A percentile compares a stretch with the other conserved stretches of the same genome.
Conservation (phyloP, 1,139 yeast species). For the Blastobotrys elegans region DNA sequence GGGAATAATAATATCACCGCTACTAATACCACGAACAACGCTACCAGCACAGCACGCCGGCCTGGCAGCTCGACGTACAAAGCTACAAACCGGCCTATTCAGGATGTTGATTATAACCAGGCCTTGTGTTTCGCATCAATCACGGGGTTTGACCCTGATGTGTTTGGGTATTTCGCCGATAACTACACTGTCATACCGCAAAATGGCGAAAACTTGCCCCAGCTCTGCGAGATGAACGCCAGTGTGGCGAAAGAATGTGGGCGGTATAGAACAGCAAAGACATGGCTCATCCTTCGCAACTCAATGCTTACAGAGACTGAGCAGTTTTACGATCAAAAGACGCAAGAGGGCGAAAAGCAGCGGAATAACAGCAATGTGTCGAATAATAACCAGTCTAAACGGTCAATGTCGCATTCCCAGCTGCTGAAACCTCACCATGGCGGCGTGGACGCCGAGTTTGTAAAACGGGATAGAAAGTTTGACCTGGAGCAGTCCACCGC, state of each 20-base stretch:
- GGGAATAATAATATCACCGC: background rate
- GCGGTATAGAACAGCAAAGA: conserved; percentile 55
- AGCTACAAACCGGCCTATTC: conserved; percentile 13
- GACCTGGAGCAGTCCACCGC: background rate
- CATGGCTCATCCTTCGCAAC: conserved; percentile 63
- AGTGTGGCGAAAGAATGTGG: conserved; percentile 52
- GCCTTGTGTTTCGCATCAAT: conserved; percentile 13
- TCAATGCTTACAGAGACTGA: conserved; percentile 46
- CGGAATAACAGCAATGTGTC: background rate
- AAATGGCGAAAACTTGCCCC: conserved; percentile 46
- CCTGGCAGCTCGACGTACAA: conserved; percentile 11
- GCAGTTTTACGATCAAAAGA: background rate
- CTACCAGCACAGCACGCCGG: background rate
- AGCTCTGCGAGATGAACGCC: conserved; percentile 58
- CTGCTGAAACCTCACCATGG: background rate
- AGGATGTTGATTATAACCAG: conserved; percentile 15
- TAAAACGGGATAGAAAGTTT: background rate
- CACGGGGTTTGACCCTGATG: conserved; percentile 18
- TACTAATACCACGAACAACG: background rate
- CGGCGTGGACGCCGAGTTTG: no score
- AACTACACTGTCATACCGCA: conserved; percentile 35
- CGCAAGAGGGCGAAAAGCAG: background rate
- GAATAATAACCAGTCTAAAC: background rate
- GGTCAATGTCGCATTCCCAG: conserved; percentile 3
- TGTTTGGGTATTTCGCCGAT: conserved; percentile 29